A percentile compares a stretch with the other conserved stretches of the same genome.
Evolutionary conservation across 1,139 yeast genomes (phyloP).

Genomic region (Chernovozyma aurita): DNA sequence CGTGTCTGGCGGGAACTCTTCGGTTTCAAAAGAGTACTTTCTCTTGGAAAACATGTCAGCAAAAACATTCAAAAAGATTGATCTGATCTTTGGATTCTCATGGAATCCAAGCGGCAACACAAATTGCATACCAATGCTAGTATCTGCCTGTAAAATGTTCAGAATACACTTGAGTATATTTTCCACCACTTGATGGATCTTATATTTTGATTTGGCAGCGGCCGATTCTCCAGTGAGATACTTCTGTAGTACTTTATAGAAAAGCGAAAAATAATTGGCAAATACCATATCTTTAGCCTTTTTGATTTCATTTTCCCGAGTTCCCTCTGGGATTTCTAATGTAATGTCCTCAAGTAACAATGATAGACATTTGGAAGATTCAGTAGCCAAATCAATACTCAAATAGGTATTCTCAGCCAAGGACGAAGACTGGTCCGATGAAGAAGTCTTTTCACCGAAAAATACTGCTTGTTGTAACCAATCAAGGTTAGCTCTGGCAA

Average conservation of each 20-base stretch:
- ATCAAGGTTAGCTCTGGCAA: slow-evolving; percentile 55
- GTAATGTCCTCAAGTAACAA: slow-evolving; percentile 51
- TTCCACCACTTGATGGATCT: slow-evolving; percentile 53
- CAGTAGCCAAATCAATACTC: slow-evolving; percentile 62
- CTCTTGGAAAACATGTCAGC: slow-evolving; percentile 55
- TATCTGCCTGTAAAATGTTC: slow-evolving; percentile 65
- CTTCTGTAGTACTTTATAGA: slow-evolving; percentile 67
- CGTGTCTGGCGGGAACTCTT: slow-evolving; percentile 24
- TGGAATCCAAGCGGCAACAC: slow-evolving; percentile 80
- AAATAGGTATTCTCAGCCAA: slow-evolving; percentile 47
- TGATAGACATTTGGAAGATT: slow-evolving; percentile 57
- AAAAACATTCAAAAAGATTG: slow-evolving; percentile 74
- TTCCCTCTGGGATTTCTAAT: slow-evolving; percentile 60
- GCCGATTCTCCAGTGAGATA: slow-evolving; percentile 31
- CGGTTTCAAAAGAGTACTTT: slow-evolving; percentile 19
- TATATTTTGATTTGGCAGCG: slow-evolving; percentile 38
- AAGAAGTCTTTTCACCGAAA: slow-evolving; percentile 13
- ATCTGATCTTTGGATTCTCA: slow-evolving; percentile 56
- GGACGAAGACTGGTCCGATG: neutral
- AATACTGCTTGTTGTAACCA: slow-evolving; percentile 65
- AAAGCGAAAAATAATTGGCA: slow-evolving; percentile 66
- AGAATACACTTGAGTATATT: slow-evolving; percentile 67
- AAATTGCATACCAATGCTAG: slow-evolving; percentile 72
- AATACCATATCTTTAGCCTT: slow-evolving; percentile 63
- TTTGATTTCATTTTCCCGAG: slow-evolving; percentile 50